Evolutionary conservation across 495 filamentous ascomycete genomes (phyloP).

Genomic region (Penicillium waksmanii): DNA sequence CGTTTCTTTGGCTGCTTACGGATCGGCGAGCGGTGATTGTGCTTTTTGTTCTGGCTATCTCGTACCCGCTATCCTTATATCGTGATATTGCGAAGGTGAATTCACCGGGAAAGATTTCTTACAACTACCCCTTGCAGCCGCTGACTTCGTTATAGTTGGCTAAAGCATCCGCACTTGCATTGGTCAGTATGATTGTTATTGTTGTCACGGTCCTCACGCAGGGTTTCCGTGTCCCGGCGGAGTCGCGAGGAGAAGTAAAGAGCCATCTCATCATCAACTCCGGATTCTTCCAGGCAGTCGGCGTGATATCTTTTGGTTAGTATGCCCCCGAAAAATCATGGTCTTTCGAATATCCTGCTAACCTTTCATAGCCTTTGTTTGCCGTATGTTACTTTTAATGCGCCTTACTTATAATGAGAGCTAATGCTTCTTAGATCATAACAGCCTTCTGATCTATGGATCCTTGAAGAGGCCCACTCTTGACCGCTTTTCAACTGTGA

Average conservation of each 20-base stretch:
- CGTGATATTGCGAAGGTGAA: conserved; percentile 93
- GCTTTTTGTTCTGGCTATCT: conserved; percentile 79
- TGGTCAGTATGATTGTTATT: conserved; percentile 91
- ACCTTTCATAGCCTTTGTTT: conserved; percentile 72
- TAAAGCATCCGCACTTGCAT: conserved; percentile 88
- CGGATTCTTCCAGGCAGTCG: conserved; percentile 92
- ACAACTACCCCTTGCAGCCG: not conserved
- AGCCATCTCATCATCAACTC: conserved; percentile 71
- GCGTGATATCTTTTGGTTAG: conserved; percentile 95
- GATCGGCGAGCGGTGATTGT: conserved; percentile 83
- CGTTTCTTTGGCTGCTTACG: conserved; percentile 79
- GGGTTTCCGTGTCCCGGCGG: conserved; percentile 68
- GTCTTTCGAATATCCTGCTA: conserved; percentile 32
- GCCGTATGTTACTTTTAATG: conserved; percentile 55
- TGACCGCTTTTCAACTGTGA: conserved; percentile 89
- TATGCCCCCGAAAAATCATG: not conserved
- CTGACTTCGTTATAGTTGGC: conserved; percentile 67
- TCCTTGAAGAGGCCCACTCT: conserved; percentile 92
- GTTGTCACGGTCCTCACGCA: conserved; percentile 88
- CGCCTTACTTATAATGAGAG: not conserved
- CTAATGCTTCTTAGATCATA: conserved; percentile 68
- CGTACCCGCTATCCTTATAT: conserved; percentile 92
- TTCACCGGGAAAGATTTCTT: not conserved
- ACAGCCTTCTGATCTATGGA: conserved; percentile 95
- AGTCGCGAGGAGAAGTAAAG: conserved; percentile 69